Evolutionary conservation across 192 early-diverging fungal genomes (phyloP).

Genomic region (Coemansia sp.): DNA sequence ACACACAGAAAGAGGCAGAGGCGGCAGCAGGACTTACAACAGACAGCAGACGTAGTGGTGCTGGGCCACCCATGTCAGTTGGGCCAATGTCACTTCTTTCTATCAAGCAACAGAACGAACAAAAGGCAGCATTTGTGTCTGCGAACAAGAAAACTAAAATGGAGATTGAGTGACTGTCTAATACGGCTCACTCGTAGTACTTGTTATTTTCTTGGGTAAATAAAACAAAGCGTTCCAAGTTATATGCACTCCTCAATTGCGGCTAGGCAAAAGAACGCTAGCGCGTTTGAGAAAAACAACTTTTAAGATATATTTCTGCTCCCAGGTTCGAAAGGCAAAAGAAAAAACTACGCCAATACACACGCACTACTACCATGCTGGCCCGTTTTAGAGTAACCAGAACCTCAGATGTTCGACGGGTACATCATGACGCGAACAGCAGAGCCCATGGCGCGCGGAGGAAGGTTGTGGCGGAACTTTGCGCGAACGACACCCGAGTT

Average conservation of each 20-base stretch:
- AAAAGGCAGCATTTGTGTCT: conserved; percentile 7
- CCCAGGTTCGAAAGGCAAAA: conserved; percentile 1
- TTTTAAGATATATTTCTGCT: conserved; percentile 7
- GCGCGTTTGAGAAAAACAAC: not conserved
- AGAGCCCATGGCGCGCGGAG: conserved; percentile 91
- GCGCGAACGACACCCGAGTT: conserved; percentile 96
- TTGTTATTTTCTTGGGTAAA: too few species aligned
- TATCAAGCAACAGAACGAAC: conserved; percentile 35
- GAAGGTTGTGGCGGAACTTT: conserved; percentile 96
- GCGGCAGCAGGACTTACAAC: conserved; percentile 65
- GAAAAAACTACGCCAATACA: conserved; percentile 12
- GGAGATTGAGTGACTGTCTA: not conserved
- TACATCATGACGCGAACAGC: conserved; percentile 94
- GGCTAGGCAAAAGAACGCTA: not conserved
- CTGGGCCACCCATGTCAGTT: conserved; percentile 12
- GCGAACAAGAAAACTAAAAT: conserved; percentile 10
- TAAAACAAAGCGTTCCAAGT: too few species aligned
- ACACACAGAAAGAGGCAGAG: conserved; percentile 89
- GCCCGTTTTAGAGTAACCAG: not conserved
- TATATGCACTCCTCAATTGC: too few species aligned
- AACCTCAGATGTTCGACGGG: conserved; percentile 77
- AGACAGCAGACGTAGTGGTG: conserved; percentile 50
- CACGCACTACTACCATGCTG: conserved; percentile 1
- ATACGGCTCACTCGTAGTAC: not conserved
- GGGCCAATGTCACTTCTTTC: conserved; percentile 41